Evolutionary conservation across 2,329 filamentous ascomycete genomes (phyloP), one percentile per base, ranked within the genome.

Genomic region (Aspergillus floridensis): DNA sequence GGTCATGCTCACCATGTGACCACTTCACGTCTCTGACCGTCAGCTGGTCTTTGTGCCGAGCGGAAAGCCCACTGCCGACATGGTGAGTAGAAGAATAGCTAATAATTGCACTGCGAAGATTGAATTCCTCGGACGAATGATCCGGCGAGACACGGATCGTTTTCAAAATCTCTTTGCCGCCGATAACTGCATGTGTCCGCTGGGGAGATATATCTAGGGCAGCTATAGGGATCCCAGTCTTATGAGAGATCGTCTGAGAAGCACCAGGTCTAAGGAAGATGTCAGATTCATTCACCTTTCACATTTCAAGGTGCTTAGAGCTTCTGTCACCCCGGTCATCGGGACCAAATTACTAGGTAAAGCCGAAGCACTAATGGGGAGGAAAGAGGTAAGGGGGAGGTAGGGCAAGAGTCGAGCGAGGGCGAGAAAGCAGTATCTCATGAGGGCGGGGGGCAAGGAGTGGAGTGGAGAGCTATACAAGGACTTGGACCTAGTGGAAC

Each of bases 1-100:
- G 81, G 66, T 81, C 81, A 70, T 82, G 86, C 56, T 80, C 79
- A 60, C 84, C 83, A 74, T 87, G 85, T 54, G 86, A 87, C 86
- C 86, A 88, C 64, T 87, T 87, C 31, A 88, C 86, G 72, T 88
- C 86, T 62, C 84, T 84, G 64, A 87, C 84, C 56, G 84, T 83
- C 63, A 88, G 78, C 60, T 84, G 84, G 60, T 86, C 83, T 63
- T 83, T 82, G 69, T 84, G 79, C 47, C 82, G 79, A 53, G 80
- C 76, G 47, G 79, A 77, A 55, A 79, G 72, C 22, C 64, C 72
- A 50, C 76, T 74, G 22, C 76, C 75, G 41, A 77, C 76, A 60
- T 80, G 77, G 62, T 82, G 80, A 58, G 81, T 81, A 7, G 79
- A 79, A 38, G 84, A 80, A 69, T 83, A 84, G 65, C 82, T 83